phyloP scores from a whole-genome alignment of 495 filamentous ascomycete genomes.

The Podospora sp. region DNA sequence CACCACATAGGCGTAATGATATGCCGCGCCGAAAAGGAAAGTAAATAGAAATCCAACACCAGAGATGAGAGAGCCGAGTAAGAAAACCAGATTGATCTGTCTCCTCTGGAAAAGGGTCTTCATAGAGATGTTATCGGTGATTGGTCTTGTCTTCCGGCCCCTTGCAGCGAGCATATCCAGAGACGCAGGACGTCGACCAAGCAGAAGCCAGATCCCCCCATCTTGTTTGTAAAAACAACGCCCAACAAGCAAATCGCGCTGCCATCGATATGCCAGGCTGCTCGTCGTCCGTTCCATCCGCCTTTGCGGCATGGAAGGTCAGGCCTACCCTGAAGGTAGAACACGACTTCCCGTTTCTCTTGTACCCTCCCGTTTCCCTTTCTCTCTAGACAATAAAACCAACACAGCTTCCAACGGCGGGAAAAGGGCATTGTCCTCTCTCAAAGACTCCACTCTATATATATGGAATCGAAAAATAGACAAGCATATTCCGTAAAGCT shows the following conservation, averaged over 20 bases:
- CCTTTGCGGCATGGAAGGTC: neutral
- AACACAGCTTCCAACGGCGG: neutral
- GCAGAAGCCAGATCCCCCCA: no score
- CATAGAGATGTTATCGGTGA: neutral
- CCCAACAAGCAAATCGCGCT: neutral
- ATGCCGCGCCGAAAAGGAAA: no score
- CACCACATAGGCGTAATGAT: no score
- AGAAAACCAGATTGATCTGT: neutral
- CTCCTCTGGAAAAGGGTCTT: neutral
- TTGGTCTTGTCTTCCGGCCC: neutral
- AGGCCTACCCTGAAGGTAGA: no score
- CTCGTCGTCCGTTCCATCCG: neutral
- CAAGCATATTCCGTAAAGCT: neutral
- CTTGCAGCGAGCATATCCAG: neutral
- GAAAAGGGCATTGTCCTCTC: neutral
- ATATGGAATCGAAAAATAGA: neutral
- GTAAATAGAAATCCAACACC: no score
- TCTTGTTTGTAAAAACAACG: no score
- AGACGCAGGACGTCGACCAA: neutral
- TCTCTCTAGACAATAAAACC: neutral
- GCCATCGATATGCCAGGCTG: neutral
- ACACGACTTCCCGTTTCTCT: no score
- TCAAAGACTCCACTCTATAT: neutral
- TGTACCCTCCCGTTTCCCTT: neutral
- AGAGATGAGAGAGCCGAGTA: neutral